Evolutionary conservation across 768 basidiomycete genomes (phyloP), one percentile per base, ranked within the genome.

Genomic region (Lepiota subincarnata): DNA sequence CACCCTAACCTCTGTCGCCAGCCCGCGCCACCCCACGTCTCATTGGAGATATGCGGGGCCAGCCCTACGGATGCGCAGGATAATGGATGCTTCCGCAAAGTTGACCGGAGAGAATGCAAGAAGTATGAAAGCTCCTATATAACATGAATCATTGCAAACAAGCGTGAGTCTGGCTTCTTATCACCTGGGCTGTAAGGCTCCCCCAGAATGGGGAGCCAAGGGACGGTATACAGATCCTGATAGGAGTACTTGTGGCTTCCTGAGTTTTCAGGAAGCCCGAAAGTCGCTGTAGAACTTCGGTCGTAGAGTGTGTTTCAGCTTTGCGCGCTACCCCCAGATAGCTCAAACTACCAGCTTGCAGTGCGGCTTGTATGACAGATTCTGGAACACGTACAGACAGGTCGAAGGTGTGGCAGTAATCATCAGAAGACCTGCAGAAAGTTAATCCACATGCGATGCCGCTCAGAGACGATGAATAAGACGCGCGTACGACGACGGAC

Each of bases 1-100:
- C 90, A 93, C 13, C 86, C 82, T 14, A 96, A 66, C 64, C 85
- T 88, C 58, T 87, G 80, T 24, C 84, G 67, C 90, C 92, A 95
- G 2, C 83, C 87, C 16, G 68, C 58, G 14, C 82, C 86, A 35
- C 75, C 80, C 79, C 81, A 86, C 4, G 64, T 64, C 41, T 84
- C 82, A 41, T 71, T 67, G 28, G 81, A 87, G 36, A 84, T 59
- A 59, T 85, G 75, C 6, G 91, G 76, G 2, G 86, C 78, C 12
- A 95, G 71, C 50, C 79, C 81, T 31, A 91, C 66, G 38, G 85
- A 80, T 13, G 83, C 90, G 62, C 88, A 87, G 6, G 76, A 80
- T 56, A 78, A 72, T 39, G 80, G 74, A 62, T 83, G 68, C 44
- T 68, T 72, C 13, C 84, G 81, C 56, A 94, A 66, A 16, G 86